A percentile compares a stretch with the other conserved stretches of the same genome.
phyloP scores from a whole-genome alignment of 2,329 filamentous ascomycete species.

The Aspergillus sergii region DNA sequence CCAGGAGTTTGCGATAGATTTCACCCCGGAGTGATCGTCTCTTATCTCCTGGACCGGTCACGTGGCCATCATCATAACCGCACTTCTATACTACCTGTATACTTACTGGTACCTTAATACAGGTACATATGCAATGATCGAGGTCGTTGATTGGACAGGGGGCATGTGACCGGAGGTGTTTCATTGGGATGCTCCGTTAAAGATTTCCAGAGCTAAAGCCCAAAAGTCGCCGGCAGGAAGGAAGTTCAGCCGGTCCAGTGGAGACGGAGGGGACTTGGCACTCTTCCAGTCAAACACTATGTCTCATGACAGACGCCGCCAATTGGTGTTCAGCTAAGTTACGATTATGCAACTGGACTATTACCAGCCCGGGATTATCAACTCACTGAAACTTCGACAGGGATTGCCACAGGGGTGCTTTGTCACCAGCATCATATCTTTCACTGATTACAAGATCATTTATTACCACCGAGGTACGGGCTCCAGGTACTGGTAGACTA shows the following conservation, averaged over 20 bases:
- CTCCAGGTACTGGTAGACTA: background rate
- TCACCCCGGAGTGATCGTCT: background rate
- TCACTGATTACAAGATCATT: background rate
- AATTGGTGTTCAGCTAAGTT: background rate
- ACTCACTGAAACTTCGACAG: background rate
- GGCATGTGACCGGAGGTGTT: background rate
- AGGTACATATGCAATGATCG: background rate
- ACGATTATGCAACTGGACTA: background rate
- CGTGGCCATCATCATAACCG: background rate
- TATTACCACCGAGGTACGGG: background rate
- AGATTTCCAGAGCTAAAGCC: background rate
- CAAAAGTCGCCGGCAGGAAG: background rate
- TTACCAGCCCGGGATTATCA: background rate
- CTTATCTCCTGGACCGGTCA: background rate
- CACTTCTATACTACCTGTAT: too few relatives aligned
- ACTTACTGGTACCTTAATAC: too few relatives aligned
- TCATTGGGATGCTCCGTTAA: background rate
- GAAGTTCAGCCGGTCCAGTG: conserved; percentile 2
- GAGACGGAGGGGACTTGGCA: background rate
- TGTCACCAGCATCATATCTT: background rate
- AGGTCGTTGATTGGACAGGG: background rate
- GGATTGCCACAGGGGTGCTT: background rate
- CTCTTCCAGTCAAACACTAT: background rate
- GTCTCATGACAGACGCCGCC: background rate
- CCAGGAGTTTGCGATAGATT: background rate